Percentiles rank a stretch among this genome's conserved stretches.
These are phyloP conservation scores for Melanopsichium pennsylvanicum DNA, from an alignment of 1,284 basidiomycete species.

Conservation along the genomic window DNA sequence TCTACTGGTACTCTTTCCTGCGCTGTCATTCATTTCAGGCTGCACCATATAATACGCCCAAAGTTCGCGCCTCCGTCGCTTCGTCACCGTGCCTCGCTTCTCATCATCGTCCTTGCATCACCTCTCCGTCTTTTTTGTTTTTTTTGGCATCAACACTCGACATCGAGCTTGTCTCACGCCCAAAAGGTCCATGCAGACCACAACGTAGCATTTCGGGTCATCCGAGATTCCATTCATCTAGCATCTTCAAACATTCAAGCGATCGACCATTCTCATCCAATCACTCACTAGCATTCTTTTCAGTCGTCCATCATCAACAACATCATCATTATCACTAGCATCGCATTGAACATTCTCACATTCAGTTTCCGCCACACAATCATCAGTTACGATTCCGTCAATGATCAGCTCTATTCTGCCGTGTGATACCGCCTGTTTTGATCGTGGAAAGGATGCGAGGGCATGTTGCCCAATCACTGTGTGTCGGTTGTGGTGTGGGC, in stretches of 20 bases:
- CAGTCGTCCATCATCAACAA: neutral
- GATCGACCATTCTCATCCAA: neutral
- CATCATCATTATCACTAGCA: conserved; percentile 4
- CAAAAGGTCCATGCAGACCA: conserved; percentile 15
- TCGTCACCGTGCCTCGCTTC: too few relatives aligned
- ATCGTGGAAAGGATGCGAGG: too few relatives aligned
- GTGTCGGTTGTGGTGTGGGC: too few relatives aligned
- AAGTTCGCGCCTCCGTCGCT: too few relatives aligned
- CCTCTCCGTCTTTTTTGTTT: neutral
- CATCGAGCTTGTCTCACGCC: neutral
- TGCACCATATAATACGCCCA: too few relatives aligned
- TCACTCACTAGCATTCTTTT: conserved; percentile 3
- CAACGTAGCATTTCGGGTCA: conserved; percentile 1
- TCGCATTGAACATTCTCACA: conserved; percentile 8
- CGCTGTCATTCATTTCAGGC: too few relatives aligned
- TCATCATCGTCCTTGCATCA: neutral
- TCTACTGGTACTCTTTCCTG: too few relatives aligned
- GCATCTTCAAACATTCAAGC: conserved; percentile 5
- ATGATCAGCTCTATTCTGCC: too few relatives aligned
- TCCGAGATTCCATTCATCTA: neutral
- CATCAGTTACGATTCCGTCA: too few relatives aligned
- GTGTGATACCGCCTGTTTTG: too few relatives aligned
- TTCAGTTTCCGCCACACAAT: neutral
- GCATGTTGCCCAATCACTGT: too few relatives aligned
- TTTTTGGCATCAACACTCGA: neutral